Evolutionary conservation across 805 yeast species (phyloP).

Genomic region (Kluyveromyces dobzhanskii): DNA sequence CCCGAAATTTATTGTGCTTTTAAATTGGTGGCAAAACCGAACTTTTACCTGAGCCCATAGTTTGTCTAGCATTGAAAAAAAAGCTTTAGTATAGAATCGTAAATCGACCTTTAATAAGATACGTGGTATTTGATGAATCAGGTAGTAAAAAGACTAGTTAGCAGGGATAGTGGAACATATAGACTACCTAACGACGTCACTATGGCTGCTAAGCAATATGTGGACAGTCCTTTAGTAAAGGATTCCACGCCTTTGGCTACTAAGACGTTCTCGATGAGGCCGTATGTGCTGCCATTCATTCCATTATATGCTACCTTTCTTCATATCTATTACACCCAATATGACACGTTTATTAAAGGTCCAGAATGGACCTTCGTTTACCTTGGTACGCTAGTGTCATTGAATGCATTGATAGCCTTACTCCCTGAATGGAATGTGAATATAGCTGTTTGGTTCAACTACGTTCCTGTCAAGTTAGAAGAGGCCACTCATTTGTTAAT

Average conservation of each 20-base stretch:
- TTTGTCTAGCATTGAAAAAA: too few relatives aligned
- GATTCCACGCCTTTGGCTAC: conserved; percentile 71
- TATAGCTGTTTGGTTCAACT: conserved; percentile 63
- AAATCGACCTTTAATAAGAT: too few relatives aligned
- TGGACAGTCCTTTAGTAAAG: conserved; percentile 63
- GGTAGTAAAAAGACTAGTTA: too few relatives aligned
- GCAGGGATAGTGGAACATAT: too few relatives aligned
- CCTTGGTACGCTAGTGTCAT: conserved; percentile 60
- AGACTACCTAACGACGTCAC: not conserved
- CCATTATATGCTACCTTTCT: conserved; percentile 67
- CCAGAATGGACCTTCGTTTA: conserved; percentile 95
- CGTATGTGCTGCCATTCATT: conserved; percentile 78
- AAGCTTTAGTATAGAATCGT: too few relatives aligned
- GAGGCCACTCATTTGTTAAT: conserved; percentile 70
- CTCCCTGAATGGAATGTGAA: conserved; percentile 91
- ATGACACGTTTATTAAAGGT: conserved; percentile 78
- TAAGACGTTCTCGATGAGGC: conserved; percentile 48
- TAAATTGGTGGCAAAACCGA: too few relatives aligned
- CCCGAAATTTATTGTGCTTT: too few relatives aligned
- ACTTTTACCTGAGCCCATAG: too few relatives aligned
- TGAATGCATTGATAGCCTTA: conserved; percentile 71
- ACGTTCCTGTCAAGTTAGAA: conserved; percentile 41
- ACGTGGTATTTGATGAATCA: too few relatives aligned
- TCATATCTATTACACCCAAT: conserved; percentile 55
- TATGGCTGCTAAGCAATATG: conserved; percentile 23